Evolutionary conservation across 352 stramenopile genomes (phyloP).

Genomic region (Pythium coloratum): DNA sequence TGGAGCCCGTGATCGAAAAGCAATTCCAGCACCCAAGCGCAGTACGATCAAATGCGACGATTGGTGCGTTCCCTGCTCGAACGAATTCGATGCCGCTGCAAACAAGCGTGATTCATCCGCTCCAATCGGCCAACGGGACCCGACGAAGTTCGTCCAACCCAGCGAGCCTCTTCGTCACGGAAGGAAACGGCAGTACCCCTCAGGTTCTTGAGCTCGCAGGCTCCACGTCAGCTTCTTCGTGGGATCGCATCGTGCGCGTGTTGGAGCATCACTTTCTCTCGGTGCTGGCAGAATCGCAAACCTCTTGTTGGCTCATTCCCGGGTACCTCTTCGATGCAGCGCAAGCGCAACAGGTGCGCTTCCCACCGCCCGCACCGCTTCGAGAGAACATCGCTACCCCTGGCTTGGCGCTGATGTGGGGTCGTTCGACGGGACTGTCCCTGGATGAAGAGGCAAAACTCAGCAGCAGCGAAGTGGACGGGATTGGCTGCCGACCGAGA

Average conservation of each 20-base stretch:
- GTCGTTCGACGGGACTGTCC: slow-evolving; percentile 55
- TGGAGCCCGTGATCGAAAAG: slow-evolving; percentile 19
- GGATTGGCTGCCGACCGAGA: slow-evolving; percentile 14
- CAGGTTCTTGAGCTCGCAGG: slow-evolving; percentile 13
- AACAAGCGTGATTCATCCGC: not conserved
- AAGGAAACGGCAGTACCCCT: not conserved
- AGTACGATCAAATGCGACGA: not conserved
- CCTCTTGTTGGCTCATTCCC: slow-evolving; percentile 51
- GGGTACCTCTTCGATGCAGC: slow-evolving; percentile 45
- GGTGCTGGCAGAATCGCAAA: slow-evolving; percentile 36
- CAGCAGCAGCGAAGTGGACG: slow-evolving; percentile 11
- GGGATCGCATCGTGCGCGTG: slow-evolving; percentile 19
- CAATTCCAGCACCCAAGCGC: slow-evolving; percentile 7
- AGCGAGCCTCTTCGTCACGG: not conserved
- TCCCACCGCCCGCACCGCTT: slow-evolving; percentile 26
- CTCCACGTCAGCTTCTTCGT: slow-evolving; percentile 2
- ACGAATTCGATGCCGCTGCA: slow-evolving; percentile 10
- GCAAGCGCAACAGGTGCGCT: slow-evolving; percentile 17
- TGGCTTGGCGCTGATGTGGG: slow-evolving; percentile 64
- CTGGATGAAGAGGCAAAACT: slow-evolving; percentile 53
- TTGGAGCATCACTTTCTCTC: slow-evolving; percentile 24
- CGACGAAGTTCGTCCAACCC: slow-evolving; percentile 16
- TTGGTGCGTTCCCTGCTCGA: not conserved
- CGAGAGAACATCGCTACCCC: slow-evolving; percentile 38
- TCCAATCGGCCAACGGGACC: not conserved